These are phyloP conservation scores for Paralagenidium karlingii DNA, from an alignment of 352 stramenopile genomes.

Conservation along the genomic window DNA sequence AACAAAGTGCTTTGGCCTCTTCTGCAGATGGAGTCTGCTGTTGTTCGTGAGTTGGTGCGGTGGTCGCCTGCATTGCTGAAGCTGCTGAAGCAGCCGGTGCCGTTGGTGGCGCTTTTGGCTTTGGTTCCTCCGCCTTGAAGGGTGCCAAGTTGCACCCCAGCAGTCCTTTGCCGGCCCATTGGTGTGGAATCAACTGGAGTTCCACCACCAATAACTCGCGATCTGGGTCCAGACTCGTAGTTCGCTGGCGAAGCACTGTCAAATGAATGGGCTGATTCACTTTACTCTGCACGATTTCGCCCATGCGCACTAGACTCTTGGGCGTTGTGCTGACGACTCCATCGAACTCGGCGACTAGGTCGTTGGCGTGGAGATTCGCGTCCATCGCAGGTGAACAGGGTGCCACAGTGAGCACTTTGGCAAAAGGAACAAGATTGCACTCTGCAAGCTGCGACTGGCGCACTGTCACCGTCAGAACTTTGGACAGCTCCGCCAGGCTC, in stretches of 20 bases:
- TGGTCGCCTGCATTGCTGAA: too few relatives aligned
- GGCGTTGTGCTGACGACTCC: conserved; percentile 25
- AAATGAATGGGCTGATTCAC: conserved; percentile 22
- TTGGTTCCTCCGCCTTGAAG: conserved; percentile 18
- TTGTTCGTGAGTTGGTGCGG: background rate
- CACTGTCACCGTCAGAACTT: background rate
- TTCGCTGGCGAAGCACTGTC: conserved; percentile 14
- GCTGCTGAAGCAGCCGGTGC: too few relatives aligned
- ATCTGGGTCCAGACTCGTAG: background rate
- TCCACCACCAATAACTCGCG: conserved; percentile 9
- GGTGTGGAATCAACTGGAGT: conserved; percentile 15
- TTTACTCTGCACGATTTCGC: conserved; percentile 25
- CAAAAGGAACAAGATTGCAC: conserved; percentile 18
- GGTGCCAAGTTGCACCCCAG: conserved; percentile 47
- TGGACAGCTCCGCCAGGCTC: too few relatives aligned
- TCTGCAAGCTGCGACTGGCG: background rate
- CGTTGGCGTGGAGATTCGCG: conserved; percentile 19
- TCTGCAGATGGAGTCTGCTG: background rate
- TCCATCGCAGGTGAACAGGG: conserved; percentile 27
- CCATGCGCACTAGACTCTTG: conserved; percentile 38
- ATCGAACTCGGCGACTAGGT: conserved; percentile 37
- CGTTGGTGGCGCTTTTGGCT: background rate
- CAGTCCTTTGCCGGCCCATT: conserved; percentile 53
- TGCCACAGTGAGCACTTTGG: conserved; percentile 27
- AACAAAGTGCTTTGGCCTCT: conserved; percentile 6